Base-by-base conservation (phyloP, 2,329 filamentous ascomycete genomes). In the Neoarthrinium moseri region DNA sequence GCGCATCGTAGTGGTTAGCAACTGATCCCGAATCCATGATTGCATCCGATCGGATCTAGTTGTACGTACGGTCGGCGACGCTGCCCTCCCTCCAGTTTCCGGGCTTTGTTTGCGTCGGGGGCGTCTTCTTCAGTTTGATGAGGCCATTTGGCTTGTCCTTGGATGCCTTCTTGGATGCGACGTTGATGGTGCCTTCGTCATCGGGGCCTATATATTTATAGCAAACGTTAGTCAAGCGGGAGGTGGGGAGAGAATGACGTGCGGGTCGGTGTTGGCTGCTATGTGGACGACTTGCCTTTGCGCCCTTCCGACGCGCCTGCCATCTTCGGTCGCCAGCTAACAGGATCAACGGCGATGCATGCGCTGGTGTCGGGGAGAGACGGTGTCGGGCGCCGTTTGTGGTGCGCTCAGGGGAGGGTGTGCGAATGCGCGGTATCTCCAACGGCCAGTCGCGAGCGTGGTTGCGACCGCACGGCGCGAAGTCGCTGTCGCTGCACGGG, bases 41-140 rank as follows among this genome's bases (percentile, higher is more conserved):
- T 37, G 30, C 34, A n/a, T 43, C 20, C n/a, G n/a, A n/a, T n/a
- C n/a, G n/a, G n/a, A n/a, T n/a, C n/a, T n/a, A n/a, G n/a, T 39
- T 23, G 21, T 17, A 43, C 71, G 29, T 70, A 85, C 84, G 81
- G 56, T 83, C 81, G 21, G 81, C 68, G 37, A 85, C 72, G 54
- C 73, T 80, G n/a, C 77, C 78, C 55, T 87, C 84, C 56, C 78
- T 80, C 85, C 86, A 89, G 57, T 86, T 87, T 20, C 86, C 86
- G 4, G 83, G 78, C 56, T 85, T 83, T 46, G 69, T 80, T 46
- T 83, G 74, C 62, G 84, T 87, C 1, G 82, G 81, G 1, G 74
- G 66, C 2, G 74, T 65, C 56, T 81, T 86, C 66, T 83, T 88
- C 18, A 89, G 61, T 56, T 84, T 86, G 44, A 86, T 74, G 5